phyloP scores from a whole-genome alignment of 345 rosid genomes.

The Viola odorata region DNA sequence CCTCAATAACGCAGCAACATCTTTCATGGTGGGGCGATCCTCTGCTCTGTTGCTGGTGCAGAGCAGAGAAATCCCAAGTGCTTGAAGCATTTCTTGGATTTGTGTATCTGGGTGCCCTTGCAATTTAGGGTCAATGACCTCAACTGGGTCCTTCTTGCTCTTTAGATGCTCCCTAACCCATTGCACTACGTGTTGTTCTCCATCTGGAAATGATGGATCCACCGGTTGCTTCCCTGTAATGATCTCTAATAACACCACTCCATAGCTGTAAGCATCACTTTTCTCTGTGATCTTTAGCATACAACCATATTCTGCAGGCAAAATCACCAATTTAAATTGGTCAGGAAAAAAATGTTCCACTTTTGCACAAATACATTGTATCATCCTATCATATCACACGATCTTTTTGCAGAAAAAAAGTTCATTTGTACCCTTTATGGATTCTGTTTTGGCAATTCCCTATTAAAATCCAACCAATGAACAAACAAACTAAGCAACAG shows the following conservation, averaged over 20 bases:
- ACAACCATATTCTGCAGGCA: slow-evolving; percentile 58
- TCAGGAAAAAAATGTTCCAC: too few relatives aligned
- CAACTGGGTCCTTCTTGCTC: slow-evolving; percentile 62
- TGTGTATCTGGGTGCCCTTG: slow-evolving; percentile 58
- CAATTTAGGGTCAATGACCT: slow-evolving; percentile 57
- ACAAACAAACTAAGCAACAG: too few relatives aligned
- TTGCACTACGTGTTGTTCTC: slow-evolving; percentile 55
- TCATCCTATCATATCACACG: too few relatives aligned
- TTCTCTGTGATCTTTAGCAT: slow-evolving; percentile 58
- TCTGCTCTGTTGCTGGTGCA: slow-evolving; percentile 65
- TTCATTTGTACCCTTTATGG: too few relatives aligned
- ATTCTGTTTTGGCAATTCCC: too few relatives aligned
- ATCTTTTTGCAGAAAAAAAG: too few relatives aligned
- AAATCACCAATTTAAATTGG: not conserved
- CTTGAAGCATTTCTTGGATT: slow-evolving; percentile 84
- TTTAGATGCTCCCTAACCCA: slow-evolving; percentile 75
- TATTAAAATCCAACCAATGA: too few relatives aligned
- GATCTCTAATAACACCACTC: slow-evolving; percentile 74
- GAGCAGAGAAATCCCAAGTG: slow-evolving; percentile 68
- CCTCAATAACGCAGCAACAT: slow-evolving; percentile 62
- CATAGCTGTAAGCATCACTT: slow-evolving; percentile 80
- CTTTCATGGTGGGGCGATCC: slow-evolving; percentile 93
- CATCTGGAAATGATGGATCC: slow-evolving; percentile 64
- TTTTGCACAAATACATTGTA: too few relatives aligned
- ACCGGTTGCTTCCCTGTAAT: slow-evolving; percentile 75